These are phyloP conservation scores for Massariosphaeria phaeospora DNA, from an alignment of 495 filamentous ascomycete species.

Conservation along the genomic window DNA sequence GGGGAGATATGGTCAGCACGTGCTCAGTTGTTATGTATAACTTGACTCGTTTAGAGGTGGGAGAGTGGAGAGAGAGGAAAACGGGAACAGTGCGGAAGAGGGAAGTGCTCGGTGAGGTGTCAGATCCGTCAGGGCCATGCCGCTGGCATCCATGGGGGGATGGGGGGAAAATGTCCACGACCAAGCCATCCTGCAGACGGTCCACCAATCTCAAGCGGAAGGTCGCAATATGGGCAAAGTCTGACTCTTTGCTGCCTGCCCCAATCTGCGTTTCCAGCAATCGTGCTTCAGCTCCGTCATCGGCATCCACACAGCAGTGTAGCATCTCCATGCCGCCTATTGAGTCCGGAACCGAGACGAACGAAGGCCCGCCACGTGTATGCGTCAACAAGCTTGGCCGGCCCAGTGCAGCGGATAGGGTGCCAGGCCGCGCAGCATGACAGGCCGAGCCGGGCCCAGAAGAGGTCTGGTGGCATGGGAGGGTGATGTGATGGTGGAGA, in stretches of 20 bases:
- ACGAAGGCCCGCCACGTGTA: slow-evolving; percentile 30
- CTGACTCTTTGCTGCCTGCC: slow-evolving; percentile 4
- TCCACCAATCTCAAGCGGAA: slow-evolving; percentile 2
- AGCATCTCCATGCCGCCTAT: slow-evolving; percentile 14
- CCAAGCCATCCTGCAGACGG: slow-evolving; percentile 18
- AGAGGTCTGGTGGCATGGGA: slow-evolving; percentile 2
- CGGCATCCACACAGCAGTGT: slow-evolving; percentile 6
- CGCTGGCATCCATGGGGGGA: neutral
- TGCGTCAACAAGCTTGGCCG: slow-evolving; percentile 1
- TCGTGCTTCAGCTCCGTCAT: slow-evolving; percentile 31
- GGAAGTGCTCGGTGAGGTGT: neutral
- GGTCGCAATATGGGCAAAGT: neutral
- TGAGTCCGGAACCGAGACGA: slow-evolving; percentile 27
- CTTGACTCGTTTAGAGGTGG: neutral
- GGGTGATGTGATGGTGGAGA: slow-evolving; percentile 15
- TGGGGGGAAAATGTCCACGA: neutral
- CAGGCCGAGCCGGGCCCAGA: neutral
- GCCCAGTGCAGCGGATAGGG: slow-evolving; percentile 3
- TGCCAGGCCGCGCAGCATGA: slow-evolving; percentile 13
- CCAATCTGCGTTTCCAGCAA: neutral
- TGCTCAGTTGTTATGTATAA: neutral
- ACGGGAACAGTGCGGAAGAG: neutral
- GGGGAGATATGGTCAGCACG: slow-evolving; percentile 20
- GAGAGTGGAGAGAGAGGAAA: neutral
- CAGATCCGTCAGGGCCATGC: neutral